phyloP scores from a whole-genome alignment of 805 yeast genomes.

The Candida tibetensis region DNA sequence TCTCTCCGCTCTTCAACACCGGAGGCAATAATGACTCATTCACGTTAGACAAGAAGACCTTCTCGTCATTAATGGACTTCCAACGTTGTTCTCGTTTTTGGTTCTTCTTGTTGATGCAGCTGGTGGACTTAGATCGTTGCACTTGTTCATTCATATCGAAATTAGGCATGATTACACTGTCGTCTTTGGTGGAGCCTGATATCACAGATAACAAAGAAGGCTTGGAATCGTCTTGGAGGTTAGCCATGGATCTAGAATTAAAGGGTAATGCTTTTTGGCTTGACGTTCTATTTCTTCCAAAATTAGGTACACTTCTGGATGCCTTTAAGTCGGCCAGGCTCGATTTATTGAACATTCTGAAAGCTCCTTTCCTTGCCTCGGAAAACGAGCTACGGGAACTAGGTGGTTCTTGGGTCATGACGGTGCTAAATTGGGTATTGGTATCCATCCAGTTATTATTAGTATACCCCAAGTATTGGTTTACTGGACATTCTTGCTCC shows the following conservation, averaged over 20 bases:
- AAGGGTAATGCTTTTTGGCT: not conserved
- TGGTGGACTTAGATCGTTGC: conserved; percentile 27
- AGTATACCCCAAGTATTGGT: conserved; percentile 10
- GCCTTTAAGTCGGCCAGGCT: conserved; percentile 5
- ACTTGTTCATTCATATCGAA: conserved; percentile 8
- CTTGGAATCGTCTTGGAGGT: not conserved
- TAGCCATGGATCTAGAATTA: not conserved
- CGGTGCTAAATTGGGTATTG: conserved; percentile 8
- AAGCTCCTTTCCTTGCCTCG: conserved; percentile 3
- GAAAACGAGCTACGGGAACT: conserved; percentile 1
- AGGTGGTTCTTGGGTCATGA: conserved; percentile 1
- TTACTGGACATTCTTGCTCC: not conserved
- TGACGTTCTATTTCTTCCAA: conserved; percentile 1
- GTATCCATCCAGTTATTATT: conserved; percentile 22
- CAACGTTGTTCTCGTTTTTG: conserved; percentile 18
- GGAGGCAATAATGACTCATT: conserved; percentile 33
- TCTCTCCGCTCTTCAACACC: conserved; percentile 30
- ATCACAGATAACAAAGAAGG: not conserved
- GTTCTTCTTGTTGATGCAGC: conserved; percentile 12
- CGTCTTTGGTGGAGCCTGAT: not conserved
- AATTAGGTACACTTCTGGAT: conserved; percentile 14
- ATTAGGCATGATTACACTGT: not conserved
- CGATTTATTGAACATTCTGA: conserved; percentile 4
- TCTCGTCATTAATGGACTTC: conserved; percentile 30
- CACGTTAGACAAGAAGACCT: conserved; percentile 24